Base-by-base conservation (phyloP, 495 filamentous ascomycete species). In the Trichocladium antarcticum region DNA sequence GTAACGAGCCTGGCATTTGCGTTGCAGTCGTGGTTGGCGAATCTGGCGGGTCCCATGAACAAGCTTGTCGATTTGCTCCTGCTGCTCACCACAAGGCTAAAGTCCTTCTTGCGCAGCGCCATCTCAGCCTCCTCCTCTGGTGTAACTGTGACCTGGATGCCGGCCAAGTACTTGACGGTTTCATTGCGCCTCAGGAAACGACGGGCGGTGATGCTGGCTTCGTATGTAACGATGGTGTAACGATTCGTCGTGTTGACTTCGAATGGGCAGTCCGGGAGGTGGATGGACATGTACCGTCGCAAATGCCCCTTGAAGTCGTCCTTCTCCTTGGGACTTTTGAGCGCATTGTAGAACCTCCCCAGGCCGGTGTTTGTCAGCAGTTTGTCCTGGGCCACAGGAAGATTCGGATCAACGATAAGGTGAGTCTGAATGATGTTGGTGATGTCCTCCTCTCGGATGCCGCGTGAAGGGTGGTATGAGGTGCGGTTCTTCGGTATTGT, bases 11-110 rank as follows among this genome's bases (percentile, higher is more conserved):
- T 74, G 4, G 88, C 88, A 71, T 97, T 99, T 21, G 93, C 87
- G 54, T 85, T 78, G 63, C 92, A 99, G 65, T 99, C 92, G 64
- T 99, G 92, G 57, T 99, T 99, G 16, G 90, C 85, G 58, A 99
- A 96, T 31, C 92, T 81, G 35, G 93, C 92, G 16, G 92, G 92
- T 2, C 92, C 92, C 56, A 99, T 80, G 54, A 99, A 94, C 16
- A 97, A 71, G 12, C 84, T 89, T 7, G 89, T 82, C 14, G 78
- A 81, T 60, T 92, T 92, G 56, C 89, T 88, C 29, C 92, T 76
- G 58, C 86, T 88, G 50, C 89, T 95, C 62, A 94, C 82, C 38
- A 99, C 88, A 42, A 99, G 87, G 61, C 87, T 95, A 65, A 99
- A 99, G 63, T 99, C 92, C 56, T 85, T 85, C 50, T 87, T 78